Conservation (phyloP, 768 basidiomycete genomes). For the Calocybe cyanea region DNA sequence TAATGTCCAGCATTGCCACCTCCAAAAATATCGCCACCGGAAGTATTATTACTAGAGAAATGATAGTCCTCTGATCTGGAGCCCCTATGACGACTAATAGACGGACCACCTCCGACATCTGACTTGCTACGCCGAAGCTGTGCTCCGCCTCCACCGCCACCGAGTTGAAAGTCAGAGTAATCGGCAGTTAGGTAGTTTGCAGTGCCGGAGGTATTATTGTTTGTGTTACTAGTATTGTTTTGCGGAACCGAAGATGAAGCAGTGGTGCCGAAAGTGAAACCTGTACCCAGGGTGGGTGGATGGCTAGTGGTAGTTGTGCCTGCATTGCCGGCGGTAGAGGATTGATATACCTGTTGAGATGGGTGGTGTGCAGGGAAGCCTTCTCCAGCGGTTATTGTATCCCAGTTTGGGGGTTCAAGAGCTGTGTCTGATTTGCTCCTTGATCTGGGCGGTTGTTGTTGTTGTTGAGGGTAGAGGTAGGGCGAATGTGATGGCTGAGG, state of each 20-base stretch:
- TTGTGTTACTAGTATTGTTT: slow-evolving; percentile 4
- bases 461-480: slow-evolving; percentile 27
- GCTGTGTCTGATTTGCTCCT: slow-evolving; percentile 63
- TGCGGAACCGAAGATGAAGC: slow-evolving; percentile 1
- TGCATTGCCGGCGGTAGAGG: no score
- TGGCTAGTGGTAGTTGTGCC: slow-evolving; percentile 1
- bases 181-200: slow-evolving; percentile 23
- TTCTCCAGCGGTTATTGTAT: slow-evolving; percentile 24
- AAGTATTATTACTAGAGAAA: neutral
- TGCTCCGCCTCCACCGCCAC: slow-evolving; percentile 1
- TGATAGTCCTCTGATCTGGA: slow-evolving; percentile 47
- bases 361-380: slow-evolving; percentile 25
- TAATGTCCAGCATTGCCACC: neutral
- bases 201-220: no score
- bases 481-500: slow-evolving; percentile 14
- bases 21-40: slow-evolving; percentile 1
- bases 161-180: slow-evolving; percentile 14
- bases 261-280: slow-evolving; percentile 30
- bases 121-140: slow-evolving; percentile 26
- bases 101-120: slow-evolving; percentile 14
- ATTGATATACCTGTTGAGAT: slow-evolving; percentile 18
- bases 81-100: slow-evolving; percentile 20
- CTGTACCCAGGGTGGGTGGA: slow-evolving; percentile 19
- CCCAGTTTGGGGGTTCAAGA: slow-evolving; percentile 54
- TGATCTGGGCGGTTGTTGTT: slow-evolving; percentile 34